Percentiles rank a stretch among this genome's conserved stretches.
phyloP scores from a whole-genome alignment of 768 basidiomycete genomes.

The Agaricus subrufescens region DNA sequence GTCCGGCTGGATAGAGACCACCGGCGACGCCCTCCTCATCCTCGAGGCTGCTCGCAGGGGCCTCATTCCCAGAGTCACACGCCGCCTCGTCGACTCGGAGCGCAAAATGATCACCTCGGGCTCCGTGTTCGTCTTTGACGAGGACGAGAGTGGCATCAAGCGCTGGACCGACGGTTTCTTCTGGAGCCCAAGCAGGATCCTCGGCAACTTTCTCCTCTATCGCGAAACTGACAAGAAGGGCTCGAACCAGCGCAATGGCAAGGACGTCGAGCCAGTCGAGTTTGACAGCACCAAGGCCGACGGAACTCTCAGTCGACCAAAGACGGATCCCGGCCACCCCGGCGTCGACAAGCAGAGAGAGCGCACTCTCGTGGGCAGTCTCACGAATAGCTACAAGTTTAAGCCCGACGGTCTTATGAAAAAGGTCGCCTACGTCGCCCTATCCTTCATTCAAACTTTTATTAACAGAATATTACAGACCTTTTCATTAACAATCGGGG shows the following conservation, averaged over 20 bases:
- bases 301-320: slow-evolving; percentile 59
- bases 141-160: slow-evolving; percentile 96
- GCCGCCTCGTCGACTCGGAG: slow-evolving; percentile 89
- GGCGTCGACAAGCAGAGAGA: slow-evolving; percentile 72
- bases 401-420: slow-evolving; percentile 93
- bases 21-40: slow-evolving; percentile 92
- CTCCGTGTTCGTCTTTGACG: slow-evolving; percentile 95
- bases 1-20: slow-evolving; percentile 94
- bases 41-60: slow-evolving; percentile 91
- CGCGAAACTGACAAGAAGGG: slow-evolving; percentile 88
- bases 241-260: slow-evolving; percentile 50
- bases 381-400: slow-evolving; percentile 93
- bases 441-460: not conserved
- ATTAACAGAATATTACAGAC: slow-evolving; percentile 47
- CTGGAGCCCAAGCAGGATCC: slow-evolving; percentile 90
- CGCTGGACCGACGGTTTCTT: slow-evolving; percentile 97
- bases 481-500: slow-evolving; percentile 82
- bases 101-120: slow-evolving; percentile 91
- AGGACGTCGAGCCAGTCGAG: slow-evolving; percentile 25
- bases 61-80: slow-evolving; percentile 87
- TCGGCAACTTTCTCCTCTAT: slow-evolving; percentile 94
- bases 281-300: slow-evolving; percentile 24
- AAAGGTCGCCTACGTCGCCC: slow-evolving; percentile 56
- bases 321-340: slow-evolving; percentile 38
- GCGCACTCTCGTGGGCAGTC: slow-evolving; percentile 78